Evolutionary conservation across 2,329 filamentous ascomycete species (phyloP), one percentile per base, ranked within the genome.

Genomic region (Fusarium pininemorale): DNA sequence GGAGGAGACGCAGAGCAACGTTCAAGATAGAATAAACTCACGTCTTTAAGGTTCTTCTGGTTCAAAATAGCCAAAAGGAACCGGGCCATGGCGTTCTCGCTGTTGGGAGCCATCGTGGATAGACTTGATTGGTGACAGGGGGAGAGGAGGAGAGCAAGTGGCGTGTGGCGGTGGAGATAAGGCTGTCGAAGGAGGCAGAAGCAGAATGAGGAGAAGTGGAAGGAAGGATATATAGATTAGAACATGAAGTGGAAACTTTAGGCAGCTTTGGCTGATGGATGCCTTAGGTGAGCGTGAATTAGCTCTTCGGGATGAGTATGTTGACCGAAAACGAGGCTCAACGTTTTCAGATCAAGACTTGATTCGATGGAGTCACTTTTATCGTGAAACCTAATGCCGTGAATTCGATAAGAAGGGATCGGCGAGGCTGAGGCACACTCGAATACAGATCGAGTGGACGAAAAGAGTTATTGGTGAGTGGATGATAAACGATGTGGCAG

Each of bases 41-140:
- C 89, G 81, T 90, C 87, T 77, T 89, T 90, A 59, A 90, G 85
- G 66, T 85, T 87, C 81, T 89, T 90, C 81, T 90, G 89, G 79
- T 86, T 85, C 66, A 90, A 77, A 67, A 90, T 90, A 42, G 88
- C 89, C 75, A 89, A 89, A 67, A 90, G 85, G 64, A 90, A 89
- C 61, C 88, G 84, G 68, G 87, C 86, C 84, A 89, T 89, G 63
- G 85, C 83, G 78, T 87, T 89, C 78, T 90, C 88, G 74, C 86
- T 85, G 81, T 86, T 88, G 79, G 85, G 82, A 72, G 87, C 83
- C 87, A 90, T 89, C 80, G 68, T 82, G 79, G 74, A 71, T 54
- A 59, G 26, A 50, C 53, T 64, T 28, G 35, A 32, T 11, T 53
- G 12, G 41, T 38, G 53, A 57, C 24, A 28, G 48, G 22, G 39